Conservation (phyloP, 495 filamentous ascomycete genomes). For the Trichoderma reesei region DNA sequence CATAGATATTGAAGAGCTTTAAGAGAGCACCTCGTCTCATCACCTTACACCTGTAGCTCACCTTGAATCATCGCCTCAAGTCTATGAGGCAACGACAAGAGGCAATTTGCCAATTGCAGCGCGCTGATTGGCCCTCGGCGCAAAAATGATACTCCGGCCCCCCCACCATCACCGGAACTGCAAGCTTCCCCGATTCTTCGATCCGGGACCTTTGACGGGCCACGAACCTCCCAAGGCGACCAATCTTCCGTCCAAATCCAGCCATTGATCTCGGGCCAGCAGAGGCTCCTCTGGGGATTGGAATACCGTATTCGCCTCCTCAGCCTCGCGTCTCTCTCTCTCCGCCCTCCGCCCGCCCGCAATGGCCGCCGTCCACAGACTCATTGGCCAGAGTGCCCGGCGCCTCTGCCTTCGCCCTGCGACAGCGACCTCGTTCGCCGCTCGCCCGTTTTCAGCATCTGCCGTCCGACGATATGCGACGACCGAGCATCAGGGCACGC, state of each 20-base stretch:
- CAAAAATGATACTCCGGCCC: constrained; percentile 6
- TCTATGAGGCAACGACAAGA: not conserved
- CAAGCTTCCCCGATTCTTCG: constrained; percentile 1
- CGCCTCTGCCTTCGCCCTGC: constrained; percentile 36
- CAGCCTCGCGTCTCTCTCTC: too few species aligned
- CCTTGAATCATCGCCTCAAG: not conserved
- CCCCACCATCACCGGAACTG: constrained; percentile 6
- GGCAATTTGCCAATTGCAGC: not conserved
- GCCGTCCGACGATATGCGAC: constrained; percentile 53
- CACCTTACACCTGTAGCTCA: too few species aligned
- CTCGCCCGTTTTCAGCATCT: constrained; percentile 60
- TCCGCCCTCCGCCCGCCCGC: constrained; percentile 5
- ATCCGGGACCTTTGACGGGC: not conserved
- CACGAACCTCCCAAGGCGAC: not conserved
- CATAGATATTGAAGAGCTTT: too few species aligned
- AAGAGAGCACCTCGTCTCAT: too few species aligned
- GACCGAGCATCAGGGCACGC: constrained; percentile 50
- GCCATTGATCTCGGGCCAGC: constrained; percentile 10
- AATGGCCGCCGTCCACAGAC: constrained; percentile 41
- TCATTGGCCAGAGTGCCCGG: constrained; percentile 47
- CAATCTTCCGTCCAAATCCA: not conserved
- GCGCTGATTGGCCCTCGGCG: constrained; percentile 3
- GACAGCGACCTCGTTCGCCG: constrained; percentile 16
- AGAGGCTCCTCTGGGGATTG: constrained; percentile 6
- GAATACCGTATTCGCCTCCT: not conserved